phyloP scores from a whole-genome alignment of 129 eudicot species.

The Gnaphalium uliginosum region DNA sequence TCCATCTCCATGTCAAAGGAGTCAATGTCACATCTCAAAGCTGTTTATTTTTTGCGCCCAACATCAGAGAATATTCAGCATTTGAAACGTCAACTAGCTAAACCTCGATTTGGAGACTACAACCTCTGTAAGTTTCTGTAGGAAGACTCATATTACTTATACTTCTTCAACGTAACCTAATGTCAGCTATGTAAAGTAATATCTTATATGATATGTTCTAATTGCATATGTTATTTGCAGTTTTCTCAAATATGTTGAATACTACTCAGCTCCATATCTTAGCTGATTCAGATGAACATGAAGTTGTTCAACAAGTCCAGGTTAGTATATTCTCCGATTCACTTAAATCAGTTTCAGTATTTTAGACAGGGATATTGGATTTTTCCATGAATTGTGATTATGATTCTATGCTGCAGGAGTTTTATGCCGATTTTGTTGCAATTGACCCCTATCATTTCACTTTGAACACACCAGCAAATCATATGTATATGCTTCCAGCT shows the following conservation, averaged over 20 bases:
- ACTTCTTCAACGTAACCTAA: neutral
- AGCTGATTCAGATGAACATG: conserved; percentile 99
- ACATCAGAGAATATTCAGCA: conserved; percentile 77
- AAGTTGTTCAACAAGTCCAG: conserved; percentile 98
- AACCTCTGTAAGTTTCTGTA: conserved; percentile 78
- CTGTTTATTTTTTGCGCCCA: conserved; percentile 93
- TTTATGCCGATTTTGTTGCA: conserved; percentile 94
- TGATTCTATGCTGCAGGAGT: conserved; percentile 62
- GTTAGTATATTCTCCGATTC: conserved; percentile 34
- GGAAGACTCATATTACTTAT: neutral
- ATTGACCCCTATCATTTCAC: conserved; percentile 78
- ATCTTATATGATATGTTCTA: conserved; percentile 17
- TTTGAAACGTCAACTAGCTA: conserved; percentile 83
- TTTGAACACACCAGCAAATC: conserved; percentile 70
- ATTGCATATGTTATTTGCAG: conserved; percentile 43
- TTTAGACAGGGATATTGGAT: conserved; percentile 11
- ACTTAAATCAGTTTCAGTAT: neutral
- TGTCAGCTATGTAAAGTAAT: conserved; percentile 4
- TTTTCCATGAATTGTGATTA: conserved; percentile 5
- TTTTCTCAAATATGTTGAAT: conserved; percentile 90
- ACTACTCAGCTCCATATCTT: conserved; percentile 91
- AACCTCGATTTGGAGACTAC: conserved; percentile 94
- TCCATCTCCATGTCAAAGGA: conserved; percentile 93
- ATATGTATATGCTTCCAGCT: conserved; percentile 95
- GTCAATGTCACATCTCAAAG: conserved; percentile 95